A percentile compares a stretch with the other conserved stretches of the same genome.
These are phyloP conservation scores for Eucalyptus marginata DNA, from an alignment of 345 rosid species.

Conservation along the genomic window DNA sequence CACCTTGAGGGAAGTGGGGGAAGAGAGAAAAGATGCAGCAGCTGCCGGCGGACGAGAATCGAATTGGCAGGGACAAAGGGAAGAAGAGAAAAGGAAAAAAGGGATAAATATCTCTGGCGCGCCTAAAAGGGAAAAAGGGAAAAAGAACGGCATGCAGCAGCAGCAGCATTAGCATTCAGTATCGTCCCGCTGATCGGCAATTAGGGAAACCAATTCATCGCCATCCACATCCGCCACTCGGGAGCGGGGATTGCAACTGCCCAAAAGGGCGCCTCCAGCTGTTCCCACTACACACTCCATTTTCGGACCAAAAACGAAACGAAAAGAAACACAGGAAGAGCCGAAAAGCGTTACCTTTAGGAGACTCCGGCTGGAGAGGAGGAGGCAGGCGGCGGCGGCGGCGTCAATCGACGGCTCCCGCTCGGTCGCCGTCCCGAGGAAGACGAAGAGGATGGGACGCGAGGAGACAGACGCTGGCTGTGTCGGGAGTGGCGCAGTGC, in stretches of 20 bases:
- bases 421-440: neutral
- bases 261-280: neutral
- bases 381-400: neutral
- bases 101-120: neutral
- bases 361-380: neutral
- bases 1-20: neutral
- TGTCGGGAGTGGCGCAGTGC: neutral
- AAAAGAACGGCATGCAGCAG: neutral
- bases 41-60: neutral
- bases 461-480: neutral
- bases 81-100: neutral
- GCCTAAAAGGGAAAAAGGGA: neutral
- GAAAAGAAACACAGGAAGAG: neutral
- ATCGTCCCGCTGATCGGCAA: neutral
- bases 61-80: neutral
- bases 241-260: neutral
- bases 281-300: neutral
- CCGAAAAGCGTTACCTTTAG: neutral
- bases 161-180: neutral
- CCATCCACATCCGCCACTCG: neutral
- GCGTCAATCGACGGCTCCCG: neutral
- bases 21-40: neutral
- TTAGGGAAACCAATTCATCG: neutral
- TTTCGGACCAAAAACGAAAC: neutral
- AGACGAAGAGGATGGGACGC: neutral